Base-by-base conservation (phyloP, 129 eudicot genomes). In the Gnaphalium uliginosum region DNA sequence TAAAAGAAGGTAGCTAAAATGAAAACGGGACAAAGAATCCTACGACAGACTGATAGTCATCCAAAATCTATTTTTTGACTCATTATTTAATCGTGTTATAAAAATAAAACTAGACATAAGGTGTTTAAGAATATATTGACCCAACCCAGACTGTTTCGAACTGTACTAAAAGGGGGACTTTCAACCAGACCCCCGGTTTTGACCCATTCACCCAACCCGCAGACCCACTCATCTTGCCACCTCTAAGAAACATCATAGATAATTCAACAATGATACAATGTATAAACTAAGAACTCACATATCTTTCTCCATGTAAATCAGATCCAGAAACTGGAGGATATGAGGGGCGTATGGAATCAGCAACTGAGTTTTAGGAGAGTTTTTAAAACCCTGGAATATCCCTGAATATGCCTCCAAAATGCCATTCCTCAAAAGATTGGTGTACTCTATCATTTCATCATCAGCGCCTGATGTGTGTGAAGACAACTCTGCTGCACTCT, bases 391-490 rank as follows among this genome's bases (percentile, higher is more conserved):
- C 83, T 90, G 97, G 39, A 93, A 87, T n/a, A 93, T 93, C 70
- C 96, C 96, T n/a, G 97, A 93, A 85, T 93, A 93, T 0, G 97
- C 98, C 76, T 93, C 98, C 81, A 93, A 75, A 11, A 93, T 93
- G 11, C 98, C 98, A 77, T 87, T 93, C 21, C 98, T 83, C 81
- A 93, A 81, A 64, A 88, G 88, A 69, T 93, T 93, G 60, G 96
- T 93, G 81, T 93, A 88, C 63, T 90, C 97, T 2, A 88, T 65
- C 88, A 93, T 90, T 76, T 93, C 98, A 63, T 93, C 98, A 79
- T 93, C 98, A 59, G 81, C 92, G 30, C 89, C 88, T 30, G 96
- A 81, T 27, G 96, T 85, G 57, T 82, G 96, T 14, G 91, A 84
- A 22, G 98, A 90, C 61, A 93, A 72, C 71, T 93, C 97, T 1